A percentile compares a stretch with the other conserved stretches of the same genome.
Conservation (phyloP, 148 eudicot species). For the Cornus florida region DNA sequence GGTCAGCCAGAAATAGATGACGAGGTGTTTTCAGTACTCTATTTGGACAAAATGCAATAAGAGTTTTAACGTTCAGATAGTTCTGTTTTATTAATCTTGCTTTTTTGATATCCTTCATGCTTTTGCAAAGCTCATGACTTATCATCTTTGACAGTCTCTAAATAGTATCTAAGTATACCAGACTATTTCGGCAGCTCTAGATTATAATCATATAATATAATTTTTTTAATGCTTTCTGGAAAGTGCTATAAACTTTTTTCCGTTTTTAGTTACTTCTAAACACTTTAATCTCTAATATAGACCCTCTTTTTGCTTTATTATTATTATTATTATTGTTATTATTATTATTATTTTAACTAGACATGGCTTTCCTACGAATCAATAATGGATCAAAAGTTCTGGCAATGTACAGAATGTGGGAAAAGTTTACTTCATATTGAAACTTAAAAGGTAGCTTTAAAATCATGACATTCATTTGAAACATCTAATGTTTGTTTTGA, state of each 20-base stretch:
- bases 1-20: slow-evolving; percentile 96
- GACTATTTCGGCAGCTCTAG: not conserved
- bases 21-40: slow-evolving; percentile 50
- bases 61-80: slow-evolving; percentile 7
- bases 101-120: not conserved
- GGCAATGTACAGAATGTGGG: not conserved
- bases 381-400: not conserved
- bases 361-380: not conserved
- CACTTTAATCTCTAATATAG: not conserved
- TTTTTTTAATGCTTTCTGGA: not conserved
- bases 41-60: not conserved
- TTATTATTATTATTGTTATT: not conserved
- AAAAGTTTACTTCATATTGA: not conserved
- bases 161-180: not conserved
- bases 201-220: not conserved
- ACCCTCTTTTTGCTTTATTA: not conserved
- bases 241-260: not conserved
- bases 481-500: no score
- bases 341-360: not conserved
- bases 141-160: not conserved
- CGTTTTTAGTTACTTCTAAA: not conserved
- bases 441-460: not conserved
- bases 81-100: slow-evolving; percentile 1
- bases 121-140: not conserved
- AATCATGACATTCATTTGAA: not conserved